These are phyloP conservation scores for Dipodascopsis tothii DNA, from an alignment of 805 yeast genomes.

Conservation along the genomic window DNA sequence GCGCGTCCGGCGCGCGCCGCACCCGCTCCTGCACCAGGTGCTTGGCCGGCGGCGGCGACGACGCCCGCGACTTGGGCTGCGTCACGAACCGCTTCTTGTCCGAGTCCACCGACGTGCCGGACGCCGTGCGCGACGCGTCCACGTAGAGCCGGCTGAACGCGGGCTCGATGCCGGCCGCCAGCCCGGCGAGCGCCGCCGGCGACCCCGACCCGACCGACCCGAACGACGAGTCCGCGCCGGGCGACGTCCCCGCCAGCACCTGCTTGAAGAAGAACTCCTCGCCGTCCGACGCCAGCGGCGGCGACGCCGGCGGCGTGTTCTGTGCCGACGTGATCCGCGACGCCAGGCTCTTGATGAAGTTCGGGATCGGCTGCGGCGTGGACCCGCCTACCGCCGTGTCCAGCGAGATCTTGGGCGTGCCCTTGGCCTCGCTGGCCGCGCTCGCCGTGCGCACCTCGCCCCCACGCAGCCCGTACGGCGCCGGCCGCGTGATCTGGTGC, in stretches of 20 bases:
- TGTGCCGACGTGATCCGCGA: constrained; percentile 20
- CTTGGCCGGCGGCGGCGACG: constrained; percentile 25
- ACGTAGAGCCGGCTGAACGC: background rate
- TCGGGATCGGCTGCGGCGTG: constrained; percentile 5
- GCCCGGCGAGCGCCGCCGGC: background rate
- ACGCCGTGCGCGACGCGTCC: background rate
- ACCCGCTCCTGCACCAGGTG: constrained; percentile 17
- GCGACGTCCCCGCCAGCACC: constrained; percentile 1
- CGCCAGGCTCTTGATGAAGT: constrained; percentile 21
- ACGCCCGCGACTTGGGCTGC: constrained; percentile 26
- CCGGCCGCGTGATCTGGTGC: constrained; percentile 5
- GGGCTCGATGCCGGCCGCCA: background rate
- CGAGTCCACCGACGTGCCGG: background rate
- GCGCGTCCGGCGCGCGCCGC: constrained; percentile 5
- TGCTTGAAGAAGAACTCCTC: constrained; percentile 18
- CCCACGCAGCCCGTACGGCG: no score
- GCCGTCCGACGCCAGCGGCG: constrained; percentile 12
- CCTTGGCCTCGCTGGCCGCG: background rate
- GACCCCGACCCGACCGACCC: background rate
- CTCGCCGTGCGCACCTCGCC: no score
- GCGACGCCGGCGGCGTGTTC: constrained; percentile 22
- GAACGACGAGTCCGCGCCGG: background rate
- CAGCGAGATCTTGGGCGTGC: background rate
- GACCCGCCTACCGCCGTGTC: background rate
- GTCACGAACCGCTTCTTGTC: constrained; percentile 4